Conservation (phyloP, 192 early-diverging fungal species). For the Umbelopsis sp. region DNA sequence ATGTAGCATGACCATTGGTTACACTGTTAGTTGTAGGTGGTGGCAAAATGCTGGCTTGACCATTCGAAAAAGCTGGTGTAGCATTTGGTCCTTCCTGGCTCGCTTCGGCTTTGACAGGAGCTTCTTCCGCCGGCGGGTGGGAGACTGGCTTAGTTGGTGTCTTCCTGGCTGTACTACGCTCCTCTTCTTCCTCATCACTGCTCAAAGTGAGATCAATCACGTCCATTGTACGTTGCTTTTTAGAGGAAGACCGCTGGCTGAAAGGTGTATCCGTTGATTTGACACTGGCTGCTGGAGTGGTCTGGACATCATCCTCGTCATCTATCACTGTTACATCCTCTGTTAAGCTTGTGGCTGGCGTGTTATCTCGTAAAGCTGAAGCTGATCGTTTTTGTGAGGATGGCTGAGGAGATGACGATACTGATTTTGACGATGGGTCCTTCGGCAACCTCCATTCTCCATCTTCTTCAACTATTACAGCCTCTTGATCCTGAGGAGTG, state of each 20-base stretch:
- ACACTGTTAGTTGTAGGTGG: background rate
- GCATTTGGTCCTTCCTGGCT: background rate
- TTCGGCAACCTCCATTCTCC: constrained; percentile 43
- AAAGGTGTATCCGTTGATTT: background rate
- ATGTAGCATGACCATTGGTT: background rate
- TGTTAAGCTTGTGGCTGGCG: constrained; percentile 25
- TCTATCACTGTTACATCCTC: constrained; percentile 39
- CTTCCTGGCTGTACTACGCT: background rate
- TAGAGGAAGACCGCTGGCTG: constrained; percentile 16
- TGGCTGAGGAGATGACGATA: constrained; percentile 23
- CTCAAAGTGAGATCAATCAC: constrained; percentile 69
- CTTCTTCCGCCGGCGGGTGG: background rate
- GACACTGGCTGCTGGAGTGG: background rate
- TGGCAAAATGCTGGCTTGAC: background rate
- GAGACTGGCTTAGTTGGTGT: background rate
- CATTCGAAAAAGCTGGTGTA: background rate
- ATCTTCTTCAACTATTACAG: constrained; percentile 45
- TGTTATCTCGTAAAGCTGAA: background rate
- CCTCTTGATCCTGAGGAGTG: constrained; percentile 42
- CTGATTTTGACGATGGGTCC: background rate
- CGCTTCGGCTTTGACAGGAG: background rate
- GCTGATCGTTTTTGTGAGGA: constrained; percentile 25
- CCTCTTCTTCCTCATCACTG: constrained; percentile 46
- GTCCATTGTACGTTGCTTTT: constrained; percentile 53
- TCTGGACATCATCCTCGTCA: background rate